Conservation (phyloP, 495 filamentous ascomycete genomes). For the Tricharina praecox region DNA sequence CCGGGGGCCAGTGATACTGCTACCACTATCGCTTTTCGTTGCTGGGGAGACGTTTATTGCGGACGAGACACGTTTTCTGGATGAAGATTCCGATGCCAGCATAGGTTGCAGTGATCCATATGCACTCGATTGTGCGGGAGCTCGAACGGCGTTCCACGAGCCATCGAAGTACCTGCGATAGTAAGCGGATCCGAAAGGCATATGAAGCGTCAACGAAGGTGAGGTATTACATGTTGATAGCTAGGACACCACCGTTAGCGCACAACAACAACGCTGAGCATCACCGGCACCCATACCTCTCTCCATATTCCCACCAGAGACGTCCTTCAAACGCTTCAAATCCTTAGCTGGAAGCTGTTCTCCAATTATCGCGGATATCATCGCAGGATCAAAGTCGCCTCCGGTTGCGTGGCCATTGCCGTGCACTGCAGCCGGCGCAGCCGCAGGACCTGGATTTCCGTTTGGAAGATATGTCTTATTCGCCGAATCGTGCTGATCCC, state of each 20-base stretch:
- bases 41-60: too few species aligned
- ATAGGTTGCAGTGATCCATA: slow-evolving; percentile 1
- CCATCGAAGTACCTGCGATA: slow-evolving; percentile 78
- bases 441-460: not conserved
- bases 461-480: not conserved
- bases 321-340: slow-evolving; percentile 26
- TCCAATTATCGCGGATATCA: slow-evolving; percentile 13
- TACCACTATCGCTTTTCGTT: too few species aligned
- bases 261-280: too few species aligned
- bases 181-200: not conserved
- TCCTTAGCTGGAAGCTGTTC: slow-evolving; percentile 18
- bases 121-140: not conserved
- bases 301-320: slow-evolving; percentile 31
- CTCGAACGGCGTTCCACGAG: slow-evolving; percentile 61
- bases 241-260: slow-evolving; percentile 16
- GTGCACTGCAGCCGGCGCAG: not conserved
- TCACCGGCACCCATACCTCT: slow-evolving; percentile 22
- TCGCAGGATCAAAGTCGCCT: not conserved
- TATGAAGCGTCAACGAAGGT: not conserved
- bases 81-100: too few species aligned
- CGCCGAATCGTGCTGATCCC: not conserved
- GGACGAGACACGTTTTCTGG: not conserved
- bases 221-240: slow-evolving; percentile 30
- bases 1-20: too few species aligned
- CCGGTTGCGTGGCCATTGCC: not conserved